Base-by-base conservation (phyloP, 805 yeast species). In the Pichia scutulata region DNA sequence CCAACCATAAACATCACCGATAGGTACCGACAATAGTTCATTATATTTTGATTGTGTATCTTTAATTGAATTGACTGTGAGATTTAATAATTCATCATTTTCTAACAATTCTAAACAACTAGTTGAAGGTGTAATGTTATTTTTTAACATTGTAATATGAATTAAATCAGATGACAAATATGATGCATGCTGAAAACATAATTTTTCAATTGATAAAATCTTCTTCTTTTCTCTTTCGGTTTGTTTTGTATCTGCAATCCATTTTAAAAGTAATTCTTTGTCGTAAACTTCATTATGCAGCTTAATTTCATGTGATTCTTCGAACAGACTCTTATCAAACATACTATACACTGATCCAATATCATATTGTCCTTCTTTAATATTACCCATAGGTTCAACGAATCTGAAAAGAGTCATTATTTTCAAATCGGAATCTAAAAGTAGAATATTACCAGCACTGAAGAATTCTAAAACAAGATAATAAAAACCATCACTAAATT, bases 381-480 rank as follows among this genome's bases (percentile, higher is more conserved):
- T 78, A 48, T 86, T 95, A 33, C 79, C 79, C 8, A 41, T 41
- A 22, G 44, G 33, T 21, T 54, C 57, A 10, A 89, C 97, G 22
- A 84, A 70, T 66, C 97, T 79, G 62, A 86, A 90, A 26, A 89
- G 68, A 0, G 92, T 73, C 59, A 89, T 58, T 46, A 90, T 89
- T 58, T 77, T 81, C 52, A 73, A 66, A 21, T 82, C 76, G 26
- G 79, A 75, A 64, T 92, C 95, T 54, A 92, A 71, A 21, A 92
- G 71, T 19, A 92, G 70, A 49, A 92, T 78, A 62, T 92, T 92
- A 25, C 99, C 99, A 3, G 97, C 97, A 62, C 97, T 86, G 70
- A 90, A 92, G 60, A 92, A 92, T 66, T 92, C 99, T 48, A 92
- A 67, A 0, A 88, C 96, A 55, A 92, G 69, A 58, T 86, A 84